Percentiles rank a stretch among this genome's conserved stretches.
Evolutionary conservation across 495 filamentous ascomycete genomes (phyloP).

Genomic region (Hypoxylon intermedium): DNA sequence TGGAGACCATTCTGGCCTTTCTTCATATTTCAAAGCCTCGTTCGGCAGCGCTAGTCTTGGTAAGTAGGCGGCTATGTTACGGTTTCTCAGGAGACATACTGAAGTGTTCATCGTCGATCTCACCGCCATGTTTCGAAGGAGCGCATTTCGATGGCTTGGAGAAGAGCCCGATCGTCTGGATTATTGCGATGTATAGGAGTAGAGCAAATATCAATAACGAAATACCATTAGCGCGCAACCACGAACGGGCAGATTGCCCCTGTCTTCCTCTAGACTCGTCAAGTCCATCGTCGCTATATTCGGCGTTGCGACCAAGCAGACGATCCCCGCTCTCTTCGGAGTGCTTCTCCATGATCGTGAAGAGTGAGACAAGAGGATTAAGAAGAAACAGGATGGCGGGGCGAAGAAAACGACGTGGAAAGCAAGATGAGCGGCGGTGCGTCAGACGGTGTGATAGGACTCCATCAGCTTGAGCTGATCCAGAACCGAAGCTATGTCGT

Average conservation of each 20-base stretch:
- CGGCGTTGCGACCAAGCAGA: neutral
- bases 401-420: neutral
- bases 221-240: conserved; percentile 1
- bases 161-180: conserved; percentile 2
- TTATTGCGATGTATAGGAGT: conserved; percentile 3
- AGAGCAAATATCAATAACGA: neutral
- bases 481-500: neutral
- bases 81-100: neutral
- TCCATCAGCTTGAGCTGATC: neutral
- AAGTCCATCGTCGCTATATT: neutral
- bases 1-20: conserved; percentile 31
- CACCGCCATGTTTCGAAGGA: neutral
- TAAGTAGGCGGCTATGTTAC: neutral
- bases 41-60: conserved; percentile 4
- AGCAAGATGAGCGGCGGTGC: neutral
- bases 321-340: conserved; percentile 6
- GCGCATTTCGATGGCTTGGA: conserved; percentile 1
- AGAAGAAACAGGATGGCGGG: neutral
- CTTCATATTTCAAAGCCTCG: conserved; percentile 26
- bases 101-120: conserved; percentile 1
- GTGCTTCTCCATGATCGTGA: conserved; percentile 3
- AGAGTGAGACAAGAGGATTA: neutral
- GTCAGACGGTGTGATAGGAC: neutral
- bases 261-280: neutral
- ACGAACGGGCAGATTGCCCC: neutral